Percentiles rank a stretch among this genome's conserved stretches.
These are phyloP conservation scores for Aspergillus pseudoterreus DNA, from an alignment of 2,329 filamentous ascomycete species.

Conservation along the genomic window DNA sequence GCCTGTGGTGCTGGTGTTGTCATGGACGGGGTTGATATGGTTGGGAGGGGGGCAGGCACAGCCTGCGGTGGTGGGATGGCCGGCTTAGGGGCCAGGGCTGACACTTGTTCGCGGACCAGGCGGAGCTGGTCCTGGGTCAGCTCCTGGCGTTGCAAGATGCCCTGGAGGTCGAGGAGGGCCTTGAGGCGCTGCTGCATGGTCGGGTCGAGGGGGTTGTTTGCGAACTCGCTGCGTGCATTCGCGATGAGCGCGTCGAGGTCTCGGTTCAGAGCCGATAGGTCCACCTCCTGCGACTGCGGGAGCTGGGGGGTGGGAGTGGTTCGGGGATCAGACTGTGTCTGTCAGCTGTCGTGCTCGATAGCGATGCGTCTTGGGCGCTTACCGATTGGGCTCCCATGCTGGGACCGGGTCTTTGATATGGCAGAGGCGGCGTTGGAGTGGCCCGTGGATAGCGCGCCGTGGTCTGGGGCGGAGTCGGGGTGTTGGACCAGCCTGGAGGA, in stretches of 20 bases:
- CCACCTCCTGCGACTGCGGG: conserved; percentile 36
- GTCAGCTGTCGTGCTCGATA: conserved; percentile 6
- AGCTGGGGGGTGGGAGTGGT: conserved; percentile 28
- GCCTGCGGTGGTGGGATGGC: conserved; percentile 14
- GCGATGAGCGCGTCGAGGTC: conserved; percentile 78
- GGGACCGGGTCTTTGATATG: conserved; percentile 30
- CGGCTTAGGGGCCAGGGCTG: conserved; percentile 59
- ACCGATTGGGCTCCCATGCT: conserved; percentile 23
- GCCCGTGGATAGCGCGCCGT: conserved; percentile 38
- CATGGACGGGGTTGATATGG: conserved; percentile 32
- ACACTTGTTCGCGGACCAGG: conserved; percentile 80
- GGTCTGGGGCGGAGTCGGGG: conserved; percentile 65
- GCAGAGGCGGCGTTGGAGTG: conserved; percentile 17
- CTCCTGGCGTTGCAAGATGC: conserved; percentile 71
- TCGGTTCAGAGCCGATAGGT: conserved; percentile 71
- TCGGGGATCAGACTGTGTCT: conserved; percentile 16
- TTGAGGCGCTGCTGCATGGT: conserved; percentile 75
- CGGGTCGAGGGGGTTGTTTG: conserved; percentile 70
- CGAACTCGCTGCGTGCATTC: conserved; percentile 69
- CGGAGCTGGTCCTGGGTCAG: conserved; percentile 77
- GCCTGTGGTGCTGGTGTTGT: conserved; percentile 42
- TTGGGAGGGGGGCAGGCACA: conserved; percentile 15
- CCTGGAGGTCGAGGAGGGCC: conserved; percentile 81
- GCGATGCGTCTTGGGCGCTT: conserved; percentile 2
- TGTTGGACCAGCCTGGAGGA: conserved; percentile 64